Percentiles rank a stretch among this genome's conserved stretches.
phyloP scores from a whole-genome alignment of 805 yeast genomes.

The Wickerhamomyces chambardii region DNA sequence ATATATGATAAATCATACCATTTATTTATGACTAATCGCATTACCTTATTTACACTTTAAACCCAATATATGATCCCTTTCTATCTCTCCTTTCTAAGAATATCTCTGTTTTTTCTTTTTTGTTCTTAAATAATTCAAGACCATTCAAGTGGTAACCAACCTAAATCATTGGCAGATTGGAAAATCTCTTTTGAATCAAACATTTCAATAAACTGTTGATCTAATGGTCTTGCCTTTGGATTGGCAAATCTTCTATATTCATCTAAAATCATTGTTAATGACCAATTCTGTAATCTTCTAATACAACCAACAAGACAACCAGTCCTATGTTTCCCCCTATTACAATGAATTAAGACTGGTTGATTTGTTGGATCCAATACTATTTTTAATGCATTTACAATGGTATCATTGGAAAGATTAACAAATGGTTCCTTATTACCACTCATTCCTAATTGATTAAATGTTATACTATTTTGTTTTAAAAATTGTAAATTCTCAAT shows the following conservation, averaged over 20 bases:
- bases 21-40: too few species aligned
- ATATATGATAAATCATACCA: too few species aligned
- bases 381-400: conserved; percentile 74
- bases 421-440: conserved; percentile 96
- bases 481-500: conserved; percentile 61
- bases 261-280: conserved; percentile 87
- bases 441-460: conserved; percentile 86
- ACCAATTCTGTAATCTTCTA: conserved; percentile 85
- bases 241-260: conserved; percentile 92
- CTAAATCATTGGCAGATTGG: conserved; percentile 37
- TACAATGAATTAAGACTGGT: conserved; percentile 90
- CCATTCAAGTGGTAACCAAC: conserved; percentile 53
- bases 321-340: conserved; percentile 93
- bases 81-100: too few species aligned
- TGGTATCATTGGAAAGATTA: conserved; percentile 54
- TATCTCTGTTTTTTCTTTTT: too few species aligned
- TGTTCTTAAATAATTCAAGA: not conserved
- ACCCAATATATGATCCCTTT: not conserved
- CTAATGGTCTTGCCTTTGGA: conserved; percentile 92
- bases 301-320: conserved; percentile 95
- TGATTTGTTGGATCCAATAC: conserved; percentile 82
- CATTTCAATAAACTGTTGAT: conserved; percentile 91
- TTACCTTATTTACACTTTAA: not conserved
- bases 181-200: conserved; percentile 63
- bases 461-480: conserved; percentile 46